Percentiles rank a stretch among this genome's conserved stretches.
Evolutionary conservation across 129 eudicot species (phyloP).

Genomic region (Solidago caesia): DNA sequence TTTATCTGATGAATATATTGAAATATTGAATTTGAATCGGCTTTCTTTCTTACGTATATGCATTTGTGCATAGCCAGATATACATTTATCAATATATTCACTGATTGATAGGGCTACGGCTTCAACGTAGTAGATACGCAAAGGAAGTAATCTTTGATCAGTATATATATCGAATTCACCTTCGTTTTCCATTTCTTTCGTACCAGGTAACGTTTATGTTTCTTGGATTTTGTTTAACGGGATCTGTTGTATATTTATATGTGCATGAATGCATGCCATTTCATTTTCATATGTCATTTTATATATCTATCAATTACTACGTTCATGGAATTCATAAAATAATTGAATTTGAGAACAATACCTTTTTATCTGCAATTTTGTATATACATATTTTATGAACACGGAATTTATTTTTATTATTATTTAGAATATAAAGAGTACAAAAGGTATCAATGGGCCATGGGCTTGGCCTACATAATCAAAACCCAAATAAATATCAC

Average conservation of each 20-base stretch:
- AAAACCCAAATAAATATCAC: no score
- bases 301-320: neutral
- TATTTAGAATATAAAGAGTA: no score
- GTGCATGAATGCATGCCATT: neutral
- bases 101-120: neutral
- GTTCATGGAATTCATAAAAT: neutral
- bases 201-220: constrained; percentile 23
- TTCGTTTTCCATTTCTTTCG: constrained; percentile 2
- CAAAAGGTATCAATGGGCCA: no score
- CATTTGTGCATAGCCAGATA: neutral
- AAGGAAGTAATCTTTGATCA: constrained; percentile 9
- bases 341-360: neutral
- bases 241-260: neutral
- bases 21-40: constrained; percentile 14
- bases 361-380: neutral
- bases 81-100: neutral
- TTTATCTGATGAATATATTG: neutral
- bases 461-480: no score
- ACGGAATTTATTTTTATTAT: neutral
- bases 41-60: neutral
- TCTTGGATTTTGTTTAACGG: neutral
- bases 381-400: constrained; percentile 5
- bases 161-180: neutral
- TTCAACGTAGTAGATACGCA: constrained; percentile 6
- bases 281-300: neutral